Evolutionary conservation across 2,329 filamentous ascomycete genomes (phyloP).

Genomic region (Ascochyta clinopodiicola): DNA sequence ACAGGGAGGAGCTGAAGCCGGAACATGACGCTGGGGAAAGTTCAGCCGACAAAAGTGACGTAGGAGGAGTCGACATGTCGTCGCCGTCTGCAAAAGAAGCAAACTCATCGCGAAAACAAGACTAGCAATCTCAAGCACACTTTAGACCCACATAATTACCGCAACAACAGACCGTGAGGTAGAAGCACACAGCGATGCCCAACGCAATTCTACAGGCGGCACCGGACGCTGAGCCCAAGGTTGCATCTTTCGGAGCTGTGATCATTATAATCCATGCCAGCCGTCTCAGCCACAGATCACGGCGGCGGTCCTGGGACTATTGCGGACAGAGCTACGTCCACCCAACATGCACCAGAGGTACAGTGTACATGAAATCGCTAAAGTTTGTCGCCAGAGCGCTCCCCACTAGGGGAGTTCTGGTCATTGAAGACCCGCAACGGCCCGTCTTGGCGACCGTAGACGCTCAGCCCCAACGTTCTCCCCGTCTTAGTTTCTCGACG

Average conservation of each 20-base stretch:
- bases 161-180: slow-evolving; percentile 2
- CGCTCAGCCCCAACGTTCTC: slow-evolving; percentile 14
- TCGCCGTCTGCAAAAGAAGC: slow-evolving; percentile 7
- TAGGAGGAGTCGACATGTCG: slow-evolving; percentile 6
- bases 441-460: slow-evolving; percentile 10
- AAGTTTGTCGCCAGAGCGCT: slow-evolving; percentile 3
- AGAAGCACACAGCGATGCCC: slow-evolving; percentile 4
- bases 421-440: slow-evolving; percentile 7
- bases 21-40: slow-evolving; percentile 8
- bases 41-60: slow-evolving; percentile 12
- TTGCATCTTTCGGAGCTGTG: slow-evolving; percentile 25
- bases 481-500: slow-evolving; percentile 9
- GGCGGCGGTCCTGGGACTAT: neutral
- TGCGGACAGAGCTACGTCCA: neutral
- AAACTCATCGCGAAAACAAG: slow-evolving; percentile 7
- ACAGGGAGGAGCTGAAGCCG: slow-evolving; percentile 22
- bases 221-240: slow-evolving; percentile 21
- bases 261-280: slow-evolving; percentile 11
- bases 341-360: neutral
- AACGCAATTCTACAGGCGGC: slow-evolving; percentile 13
- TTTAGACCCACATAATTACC: slow-evolving; percentile 14
- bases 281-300: slow-evolving; percentile 33
- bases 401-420: neutral
- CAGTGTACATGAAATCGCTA: neutral
- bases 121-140: slow-evolving; percentile 7